Percentiles rank a stretch among this genome's conserved stretches.
These are phyloP conservation scores for Candida gorgasii DNA, from an alignment of 805 yeast genomes.

Conservation along the genomic window DNA sequence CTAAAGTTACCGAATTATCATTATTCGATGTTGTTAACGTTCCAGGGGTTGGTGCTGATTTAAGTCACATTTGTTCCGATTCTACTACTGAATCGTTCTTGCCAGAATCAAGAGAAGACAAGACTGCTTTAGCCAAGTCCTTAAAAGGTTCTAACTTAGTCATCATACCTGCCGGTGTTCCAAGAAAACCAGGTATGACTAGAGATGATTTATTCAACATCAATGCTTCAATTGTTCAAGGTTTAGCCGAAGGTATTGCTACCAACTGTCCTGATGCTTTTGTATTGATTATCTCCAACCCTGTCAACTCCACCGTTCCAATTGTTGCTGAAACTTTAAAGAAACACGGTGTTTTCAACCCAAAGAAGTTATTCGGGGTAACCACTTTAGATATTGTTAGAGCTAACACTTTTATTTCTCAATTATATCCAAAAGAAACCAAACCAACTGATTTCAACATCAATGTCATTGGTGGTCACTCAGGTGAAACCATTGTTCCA, in stretches of 20 bases:
- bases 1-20: slow-evolving; percentile 63
- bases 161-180: slow-evolving; percentile 82
- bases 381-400: slow-evolving; percentile 87
- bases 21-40: slow-evolving; percentile 82
- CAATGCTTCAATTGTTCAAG: slow-evolving; percentile 78
- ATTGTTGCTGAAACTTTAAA: slow-evolving; percentile 79
- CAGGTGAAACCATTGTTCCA: slow-evolving; percentile 93
- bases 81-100: slow-evolving; percentile 59
- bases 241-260: slow-evolving; percentile 75
- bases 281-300: slow-evolving; percentile 84
- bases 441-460: slow-evolving; percentile 57
- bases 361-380: slow-evolving; percentile 79
- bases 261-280: slow-evolving; percentile 70
- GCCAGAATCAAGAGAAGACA: slow-evolving; percentile 55
- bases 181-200: slow-evolving; percentile 94
- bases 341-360: slow-evolving; percentile 65
- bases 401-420: slow-evolving; percentile 77
- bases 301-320: slow-evolving; percentile 92
- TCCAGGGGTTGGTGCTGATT: slow-evolving; percentile 87
- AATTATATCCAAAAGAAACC: slow-evolving; percentile 44
- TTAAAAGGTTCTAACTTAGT: slow-evolving; percentile 50
- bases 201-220: slow-evolving; percentile 85
- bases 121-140: slow-evolving; percentile 45
- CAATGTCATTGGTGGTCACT: slow-evolving; percentile 91
- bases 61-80: slow-evolving; percentile 77